These are phyloP conservation scores for Wickerhamomyces sp. DNA, from an alignment of 1,139 yeast genomes.

Conservation along the genomic window DNA sequence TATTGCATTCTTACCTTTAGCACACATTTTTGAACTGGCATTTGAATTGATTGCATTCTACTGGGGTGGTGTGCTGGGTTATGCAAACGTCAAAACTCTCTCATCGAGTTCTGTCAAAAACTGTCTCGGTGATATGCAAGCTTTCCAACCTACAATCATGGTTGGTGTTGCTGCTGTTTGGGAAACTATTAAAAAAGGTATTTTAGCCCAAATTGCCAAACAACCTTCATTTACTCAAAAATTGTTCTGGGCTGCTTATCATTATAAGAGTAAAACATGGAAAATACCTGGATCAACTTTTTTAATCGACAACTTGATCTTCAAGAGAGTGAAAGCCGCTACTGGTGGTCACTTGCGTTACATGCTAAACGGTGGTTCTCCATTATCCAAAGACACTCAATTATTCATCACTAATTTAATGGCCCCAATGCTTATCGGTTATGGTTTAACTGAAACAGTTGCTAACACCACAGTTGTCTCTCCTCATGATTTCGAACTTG, in stretches of 20 bases:
- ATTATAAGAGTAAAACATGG: constrained; percentile 59
- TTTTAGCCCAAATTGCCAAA: constrained; percentile 66
- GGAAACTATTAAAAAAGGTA: constrained; percentile 95
- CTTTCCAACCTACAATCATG: constrained; percentile 89
- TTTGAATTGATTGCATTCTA: constrained; percentile 75
- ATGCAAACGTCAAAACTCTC: constrained; percentile 89
- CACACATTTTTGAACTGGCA: constrained; percentile 90
- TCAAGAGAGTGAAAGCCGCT: constrained; percentile 87
- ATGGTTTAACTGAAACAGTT: constrained; percentile 94
- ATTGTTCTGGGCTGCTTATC: constrained; percentile 85
- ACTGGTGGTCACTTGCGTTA: constrained; percentile 86
- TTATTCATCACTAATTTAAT: constrained; percentile 66
- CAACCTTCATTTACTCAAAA: constrained; percentile 68
- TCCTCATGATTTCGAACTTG: constrained; percentile 61
- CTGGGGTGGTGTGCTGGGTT: constrained; percentile 92
- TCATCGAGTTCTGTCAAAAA: constrained; percentile 78
- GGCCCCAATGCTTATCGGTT: constrained; percentile 91
- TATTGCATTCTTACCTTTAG: constrained; percentile 89
- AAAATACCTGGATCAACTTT: constrained; percentile 71
- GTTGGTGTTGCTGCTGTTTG: constrained; percentile 99
- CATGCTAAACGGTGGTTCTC: constrained; percentile 91
- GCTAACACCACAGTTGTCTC: constrained; percentile 79
- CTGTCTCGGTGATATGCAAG: constrained; percentile 83
- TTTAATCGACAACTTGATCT: constrained; percentile 61
- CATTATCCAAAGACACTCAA: constrained; percentile 80